These are phyloP conservation scores for Rhamnella rubrinervis DNA, from an alignment of 331 rosid species.

Conservation along the genomic window DNA sequence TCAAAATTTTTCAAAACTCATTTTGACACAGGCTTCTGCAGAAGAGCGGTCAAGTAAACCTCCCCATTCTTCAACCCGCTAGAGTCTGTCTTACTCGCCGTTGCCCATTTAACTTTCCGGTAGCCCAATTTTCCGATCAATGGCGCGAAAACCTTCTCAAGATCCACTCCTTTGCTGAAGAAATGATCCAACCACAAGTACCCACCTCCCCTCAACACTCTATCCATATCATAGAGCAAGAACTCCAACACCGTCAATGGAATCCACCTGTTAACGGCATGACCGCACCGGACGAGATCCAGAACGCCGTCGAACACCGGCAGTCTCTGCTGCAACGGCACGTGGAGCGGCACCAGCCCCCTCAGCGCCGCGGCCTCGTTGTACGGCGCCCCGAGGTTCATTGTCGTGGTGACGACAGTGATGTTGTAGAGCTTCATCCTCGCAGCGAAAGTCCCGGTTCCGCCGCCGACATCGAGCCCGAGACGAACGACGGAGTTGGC, in stretches of 20 bases:
- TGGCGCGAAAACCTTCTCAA: constrained; percentile 71
- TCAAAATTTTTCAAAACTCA: constrained; percentile 27
- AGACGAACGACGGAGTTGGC: constrained; percentile 66
- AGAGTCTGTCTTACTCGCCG: constrained; percentile 55
- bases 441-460: constrained; percentile 82
- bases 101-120: constrained; percentile 93
- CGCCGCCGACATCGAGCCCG: constrained; percentile 87
- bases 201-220: constrained; percentile 90
- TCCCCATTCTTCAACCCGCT: constrained; percentile 70
- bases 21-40: constrained; percentile 79
- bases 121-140: constrained; percentile 84
- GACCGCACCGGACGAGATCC: constrained; percentile 91
- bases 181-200: constrained; percentile 92
- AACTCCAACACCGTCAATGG: constrained; percentile 76
- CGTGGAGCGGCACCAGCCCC: constrained; percentile 86
- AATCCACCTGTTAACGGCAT: constrained; percentile 93
- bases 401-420: constrained; percentile 79
- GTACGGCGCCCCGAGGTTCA: constrained; percentile 77
- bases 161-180: constrained; percentile 73
- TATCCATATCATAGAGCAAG: constrained; percentile 69
- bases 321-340: constrained; percentile 85
- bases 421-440: constrained; percentile 76
- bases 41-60: constrained; percentile 77
- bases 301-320: constrained; percentile 83
- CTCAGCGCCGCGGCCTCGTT: constrained; percentile 78